phyloP scores from a whole-genome alignment of 1,139 yeast species.

The Hyphopichia fennica region DNA sequence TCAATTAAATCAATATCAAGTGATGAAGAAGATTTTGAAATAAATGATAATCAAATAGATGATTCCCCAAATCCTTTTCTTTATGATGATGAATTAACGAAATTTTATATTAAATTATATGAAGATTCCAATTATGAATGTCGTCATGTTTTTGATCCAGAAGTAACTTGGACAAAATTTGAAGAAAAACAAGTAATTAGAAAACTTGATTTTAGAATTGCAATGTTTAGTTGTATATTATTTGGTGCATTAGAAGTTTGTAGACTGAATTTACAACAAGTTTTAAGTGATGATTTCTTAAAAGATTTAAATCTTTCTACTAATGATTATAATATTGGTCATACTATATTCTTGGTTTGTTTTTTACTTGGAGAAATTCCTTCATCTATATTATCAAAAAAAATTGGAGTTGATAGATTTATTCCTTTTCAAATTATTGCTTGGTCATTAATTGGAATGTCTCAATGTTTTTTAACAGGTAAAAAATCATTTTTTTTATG shows the following conservation, averaged over 20 bases:
- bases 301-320: conserved; percentile 27
- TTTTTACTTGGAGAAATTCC: conserved; percentile 36
- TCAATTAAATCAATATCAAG: not conserved
- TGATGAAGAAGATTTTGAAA: not conserved
- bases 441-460: conserved; percentile 52
- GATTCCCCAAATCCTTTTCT: conserved; percentile 1
- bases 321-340: conserved; percentile 32
- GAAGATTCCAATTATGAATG: conserved; percentile 21
- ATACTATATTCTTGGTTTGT: conserved; percentile 26
- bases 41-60: not conserved
- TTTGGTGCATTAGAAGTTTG: conserved; percentile 35
- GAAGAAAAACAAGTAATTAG: conserved; percentile 21
- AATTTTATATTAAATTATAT: conserved; percentile 17
- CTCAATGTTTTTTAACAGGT: conserved; percentile 41
- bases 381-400: conserved; percentile 31
- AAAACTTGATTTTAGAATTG: conserved; percentile 26
- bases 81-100: conserved; percentile 10
- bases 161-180: conserved; percentile 19
- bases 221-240: conserved; percentile 28
- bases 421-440: conserved; percentile 32
- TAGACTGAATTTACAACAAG: conserved; percentile 31
- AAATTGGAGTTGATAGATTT: conserved; percentile 31
- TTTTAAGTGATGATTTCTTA: conserved; percentile 31
- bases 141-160: conserved; percentile 20
- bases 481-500: conserved; percentile 37